Evolutionary conservation across 83 land plant species (phyloP).

Genomic region (Isoetes engelmannii): DNA sequence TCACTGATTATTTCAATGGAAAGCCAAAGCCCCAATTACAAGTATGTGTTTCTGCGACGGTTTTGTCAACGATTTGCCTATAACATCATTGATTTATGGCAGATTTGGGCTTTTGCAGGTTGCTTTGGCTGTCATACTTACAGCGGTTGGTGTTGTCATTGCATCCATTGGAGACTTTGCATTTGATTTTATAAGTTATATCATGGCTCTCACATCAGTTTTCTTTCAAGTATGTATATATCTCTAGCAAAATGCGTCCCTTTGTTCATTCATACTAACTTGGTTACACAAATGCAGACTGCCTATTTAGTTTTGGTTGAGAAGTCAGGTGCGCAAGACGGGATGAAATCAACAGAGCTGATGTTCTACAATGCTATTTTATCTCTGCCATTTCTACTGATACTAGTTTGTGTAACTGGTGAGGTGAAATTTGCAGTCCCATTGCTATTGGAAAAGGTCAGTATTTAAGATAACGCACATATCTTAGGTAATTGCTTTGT

Average conservation of each 20-base stretch:
- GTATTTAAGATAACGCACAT: conserved; percentile 5
- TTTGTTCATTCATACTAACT: too few species aligned
- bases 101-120: conserved; percentile 44
- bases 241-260: neutral
- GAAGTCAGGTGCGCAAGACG: conserved; percentile 85
- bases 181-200: conserved; percentile 69
- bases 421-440: conserved; percentile 53
- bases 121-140: conserved; percentile 54
- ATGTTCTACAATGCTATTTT: conserved; percentile 71
- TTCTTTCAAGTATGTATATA: conserved; percentile 62
- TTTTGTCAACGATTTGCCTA: neutral
- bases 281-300: conserved; percentile 38
- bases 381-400: conserved; percentile 61
- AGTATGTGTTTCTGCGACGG: conserved; percentile 23
- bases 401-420: conserved; percentile 56
- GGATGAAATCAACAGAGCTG: conserved; percentile 73
- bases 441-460: conserved; percentile 60
- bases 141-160: conserved; percentile 71
- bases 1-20: conserved; percentile 60
- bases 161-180: conserved; percentile 90
- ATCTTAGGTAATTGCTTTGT: neutral
- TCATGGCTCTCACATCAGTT: conserved; percentile 80
- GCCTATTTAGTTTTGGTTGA: conserved; percentile 82
- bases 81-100: neutral
- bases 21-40: conserved; percentile 61